Evolutionary conservation across 371 early-diverging fungal species (phyloP).

Genomic region (Mortierella sp.): DNA sequence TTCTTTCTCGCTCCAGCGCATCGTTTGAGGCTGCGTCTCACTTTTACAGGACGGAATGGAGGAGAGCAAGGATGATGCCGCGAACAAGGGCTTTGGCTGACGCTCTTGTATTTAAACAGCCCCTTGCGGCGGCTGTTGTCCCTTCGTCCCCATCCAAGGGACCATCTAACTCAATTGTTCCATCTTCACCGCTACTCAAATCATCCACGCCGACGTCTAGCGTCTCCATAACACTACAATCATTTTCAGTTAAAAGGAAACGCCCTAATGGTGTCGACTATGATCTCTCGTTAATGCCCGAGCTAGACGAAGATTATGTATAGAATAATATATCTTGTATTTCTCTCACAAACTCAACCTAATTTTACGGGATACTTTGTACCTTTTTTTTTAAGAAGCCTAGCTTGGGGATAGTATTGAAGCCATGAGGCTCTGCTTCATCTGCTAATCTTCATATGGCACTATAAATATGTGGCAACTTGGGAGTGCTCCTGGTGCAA

Average conservation of each 20-base stretch:
- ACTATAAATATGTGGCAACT: too few relatives aligned
- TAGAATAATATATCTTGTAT: constrained; percentile 2
- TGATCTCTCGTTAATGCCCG: constrained; percentile 1
- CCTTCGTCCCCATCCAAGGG: constrained; percentile 9
- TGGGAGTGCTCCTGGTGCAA: too few relatives aligned
- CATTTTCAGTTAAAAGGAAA: constrained; percentile 3
- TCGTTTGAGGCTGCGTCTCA: constrained; percentile 1
- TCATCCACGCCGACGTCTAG: background rate
- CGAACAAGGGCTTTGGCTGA: constrained; percentile 7
- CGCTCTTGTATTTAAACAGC: background rate
- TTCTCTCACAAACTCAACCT: background rate
- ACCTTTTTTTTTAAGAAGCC: too few relatives aligned
- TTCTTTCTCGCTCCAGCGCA: constrained; percentile 1
- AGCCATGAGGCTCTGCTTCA: too few relatives aligned
- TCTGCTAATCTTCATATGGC: too few relatives aligned
- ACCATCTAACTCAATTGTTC: background rate
- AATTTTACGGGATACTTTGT: too few relatives aligned
- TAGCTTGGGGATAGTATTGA: too few relatives aligned
- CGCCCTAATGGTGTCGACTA: background rate
- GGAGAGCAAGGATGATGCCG: constrained; percentile 6
- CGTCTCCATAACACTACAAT: background rate
- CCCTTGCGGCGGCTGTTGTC: constrained; percentile 1
- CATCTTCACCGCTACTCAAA: background rate
- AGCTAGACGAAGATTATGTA: constrained; percentile 6
- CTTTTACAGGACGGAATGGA: background rate